A percentile compares a stretch with the other conserved stretches of the same genome.
phyloP scores from a whole-genome alignment of 306 rosid genomes.

The Vigna angularis region DNA sequence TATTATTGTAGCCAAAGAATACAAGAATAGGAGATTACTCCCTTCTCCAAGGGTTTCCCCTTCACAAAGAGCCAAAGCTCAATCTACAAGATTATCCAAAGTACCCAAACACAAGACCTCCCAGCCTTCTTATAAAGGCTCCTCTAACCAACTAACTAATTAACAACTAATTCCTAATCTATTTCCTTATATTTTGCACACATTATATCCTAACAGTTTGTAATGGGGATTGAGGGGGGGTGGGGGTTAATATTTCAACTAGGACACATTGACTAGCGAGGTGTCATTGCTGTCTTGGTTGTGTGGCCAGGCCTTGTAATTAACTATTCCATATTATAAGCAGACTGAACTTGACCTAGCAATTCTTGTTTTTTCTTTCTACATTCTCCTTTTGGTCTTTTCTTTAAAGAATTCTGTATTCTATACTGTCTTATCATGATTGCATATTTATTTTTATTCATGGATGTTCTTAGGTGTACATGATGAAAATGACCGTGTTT shows the following conservation, averaged over 20 bases:
- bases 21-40: no score
- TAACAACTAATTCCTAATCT: no score
- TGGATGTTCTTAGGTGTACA: constrained; percentile 70
- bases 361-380: neutral
- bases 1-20: no score
- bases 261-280: constrained; percentile 11
- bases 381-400: neutral
- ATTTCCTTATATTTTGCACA: no score
- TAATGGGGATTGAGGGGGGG: no score
- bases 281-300: constrained; percentile 16
- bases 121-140: no score
- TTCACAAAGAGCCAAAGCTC: no score
- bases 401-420: constrained; percentile 2
- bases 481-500: constrained; percentile 81
- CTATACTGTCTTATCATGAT: neutral
- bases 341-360: constrained; percentile 17
- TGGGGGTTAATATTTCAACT: constrained; percentile 4
- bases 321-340: constrained; percentile 23
- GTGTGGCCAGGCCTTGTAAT: constrained; percentile 7
- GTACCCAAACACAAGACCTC: no score
- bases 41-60: no score
- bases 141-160: no score
- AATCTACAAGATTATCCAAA: no score
- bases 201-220: no score
- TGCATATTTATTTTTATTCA: constrained; percentile 20